Evolutionary conservation across 2,329 filamentous ascomycete species (phyloP).

Genomic region (Diaporthe citrichinensis): DNA sequence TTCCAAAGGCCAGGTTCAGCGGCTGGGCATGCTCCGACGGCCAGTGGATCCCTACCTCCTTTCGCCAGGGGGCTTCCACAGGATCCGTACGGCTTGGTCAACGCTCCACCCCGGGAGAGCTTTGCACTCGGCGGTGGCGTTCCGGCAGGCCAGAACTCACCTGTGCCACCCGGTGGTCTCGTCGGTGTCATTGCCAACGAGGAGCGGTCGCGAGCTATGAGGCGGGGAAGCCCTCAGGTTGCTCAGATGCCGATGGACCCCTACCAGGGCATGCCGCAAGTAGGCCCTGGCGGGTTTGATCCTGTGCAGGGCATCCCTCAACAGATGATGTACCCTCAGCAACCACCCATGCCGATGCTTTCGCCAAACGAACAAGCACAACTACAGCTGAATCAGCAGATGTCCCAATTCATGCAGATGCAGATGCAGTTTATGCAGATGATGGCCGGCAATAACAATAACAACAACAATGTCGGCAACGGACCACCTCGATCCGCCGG

Average conservation of each 20-base stretch:
- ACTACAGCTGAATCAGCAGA: conserved; percentile 85
- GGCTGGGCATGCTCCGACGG: conserved; percentile 64
- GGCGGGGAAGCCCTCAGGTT: conserved; percentile 82
- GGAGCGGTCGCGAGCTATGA: conserved; percentile 82
- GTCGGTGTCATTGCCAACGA: conserved; percentile 91
- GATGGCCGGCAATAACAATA: conserved; percentile 66
- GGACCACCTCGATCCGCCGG: conserved; percentile 48
- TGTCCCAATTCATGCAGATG: conserved; percentile 92
- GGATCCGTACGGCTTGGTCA: conserved; percentile 87
- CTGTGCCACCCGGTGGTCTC: conserved; percentile 79
- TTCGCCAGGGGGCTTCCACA: conserved; percentile 87
- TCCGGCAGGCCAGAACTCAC: conserved; percentile 55
- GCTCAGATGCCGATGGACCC: conserved; percentile 70
- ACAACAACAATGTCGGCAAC: conserved; percentile 39
- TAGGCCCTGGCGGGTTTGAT: conserved; percentile 59
- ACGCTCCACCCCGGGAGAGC: conserved; percentile 80
- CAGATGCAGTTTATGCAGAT: conserved; percentile 96
- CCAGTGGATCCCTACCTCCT: conserved; percentile 74
- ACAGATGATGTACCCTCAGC: conserved; percentile 62
- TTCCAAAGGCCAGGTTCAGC: conserved; percentile 69
- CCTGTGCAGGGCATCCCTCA: conserved; percentile 64
- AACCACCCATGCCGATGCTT: conserved; percentile 52
- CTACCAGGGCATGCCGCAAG: conserved; percentile 55
- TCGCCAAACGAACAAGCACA: conserved; percentile 80
- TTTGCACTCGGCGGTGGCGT: conserved; percentile 76